These are phyloP conservation scores for Orbilia javanica DNA, from an alignment of 2,329 filamentous ascomycete genomes.

Conservation along the genomic window DNA sequence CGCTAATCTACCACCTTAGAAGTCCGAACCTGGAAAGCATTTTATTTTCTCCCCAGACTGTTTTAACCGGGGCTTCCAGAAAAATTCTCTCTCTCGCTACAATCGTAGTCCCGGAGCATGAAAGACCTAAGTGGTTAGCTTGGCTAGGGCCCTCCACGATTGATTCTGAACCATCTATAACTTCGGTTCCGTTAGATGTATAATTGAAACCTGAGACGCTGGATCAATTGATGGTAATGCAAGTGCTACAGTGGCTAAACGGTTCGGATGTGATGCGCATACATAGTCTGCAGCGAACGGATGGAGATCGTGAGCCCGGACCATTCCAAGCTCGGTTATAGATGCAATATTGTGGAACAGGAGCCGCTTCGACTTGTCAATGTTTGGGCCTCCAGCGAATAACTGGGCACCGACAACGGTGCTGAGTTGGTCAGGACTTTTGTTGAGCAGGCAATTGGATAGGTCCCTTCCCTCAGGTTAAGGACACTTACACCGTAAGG, in stretches of 20 bases:
- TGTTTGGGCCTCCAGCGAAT: conserved; percentile 33
- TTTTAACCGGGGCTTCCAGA: conserved; percentile 55
- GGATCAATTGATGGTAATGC: conserved; percentile 14
- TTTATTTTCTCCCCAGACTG: conserved; percentile 42
- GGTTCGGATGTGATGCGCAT: conserved; percentile 42
- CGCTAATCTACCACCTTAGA: conserved; percentile 45
- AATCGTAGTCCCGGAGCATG: neutral
- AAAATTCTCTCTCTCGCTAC: conserved; percentile 47
- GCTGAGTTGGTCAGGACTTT: conserved; percentile 51
- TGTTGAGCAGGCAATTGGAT: conserved; percentile 21
- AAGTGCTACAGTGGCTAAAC: conserved; percentile 32
- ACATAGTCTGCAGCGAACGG: conserved; percentile 29
- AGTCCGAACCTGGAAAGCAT: conserved; percentile 50
- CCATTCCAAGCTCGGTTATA: conserved; percentile 48
- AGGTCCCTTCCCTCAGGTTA: conserved; percentile 30
- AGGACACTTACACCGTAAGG: conserved; percentile 19
- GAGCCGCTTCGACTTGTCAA: conserved; percentile 42
- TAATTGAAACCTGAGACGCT: conserved; percentile 7
- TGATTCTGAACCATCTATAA: neutral
- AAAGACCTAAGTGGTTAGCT: conserved; percentile 7
- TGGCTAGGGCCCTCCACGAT: conserved; percentile 11
- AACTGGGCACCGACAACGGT: conserved; percentile 24
- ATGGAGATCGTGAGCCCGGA: conserved; percentile 40
- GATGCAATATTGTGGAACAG: conserved; percentile 24
- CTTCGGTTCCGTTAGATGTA: conserved; percentile 6